Base-by-base conservation (phyloP, 441 rosid genomes). In the Viola pubescens region DNA sequence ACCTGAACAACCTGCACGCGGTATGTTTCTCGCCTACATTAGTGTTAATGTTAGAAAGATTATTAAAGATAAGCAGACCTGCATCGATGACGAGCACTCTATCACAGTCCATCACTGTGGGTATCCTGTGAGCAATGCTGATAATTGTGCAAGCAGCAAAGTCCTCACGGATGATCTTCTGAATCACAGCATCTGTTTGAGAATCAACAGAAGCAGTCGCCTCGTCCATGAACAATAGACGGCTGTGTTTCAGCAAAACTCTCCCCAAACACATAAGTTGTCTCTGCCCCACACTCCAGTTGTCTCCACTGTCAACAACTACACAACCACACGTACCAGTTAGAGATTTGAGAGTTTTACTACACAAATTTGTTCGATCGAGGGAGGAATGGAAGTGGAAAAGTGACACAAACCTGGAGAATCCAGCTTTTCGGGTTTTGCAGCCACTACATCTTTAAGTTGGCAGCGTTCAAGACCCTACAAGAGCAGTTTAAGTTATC, bases 241-340 rank as follows among this genome's bases (percentile, higher is more conserved):
- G 69, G 68, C 96, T 78, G 52, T 68, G 86, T 75, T 89, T 94
- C 41, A 94, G 81, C 96, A 87, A 79, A 0, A 87, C 96, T 64
- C 98, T 83, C 14, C 92, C 98, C 53, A 88, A 67, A 71, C 97
- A 94, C 0, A 89, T 82, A 56, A 89, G 88, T 67, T 94, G 98
- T 67, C 92, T 86, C 65, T 92, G 97, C 9, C 97, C 98, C 64
- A 92, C 97, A 52, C 98, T 92, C 98, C 98, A 92, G 40, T 92
- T 94, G 51, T 94, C 97, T 1, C 98, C 97, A 63, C 66, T 82
- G 66, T 94, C 98, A 3, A 63, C 84, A 78, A 94, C 98, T 92
- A 59, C 12, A 10, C 67, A 52, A 12, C 7, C 7, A 5, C 12
- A 5, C 12, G 52, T 48, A n/a, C 16, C n/a, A 14, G 5, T 48